Percentiles rank a stretch among this genome's conserved stretches.
phyloP scores from a whole-genome alignment of 768 basidiomycete species.

The Mycena maculata region DNA sequence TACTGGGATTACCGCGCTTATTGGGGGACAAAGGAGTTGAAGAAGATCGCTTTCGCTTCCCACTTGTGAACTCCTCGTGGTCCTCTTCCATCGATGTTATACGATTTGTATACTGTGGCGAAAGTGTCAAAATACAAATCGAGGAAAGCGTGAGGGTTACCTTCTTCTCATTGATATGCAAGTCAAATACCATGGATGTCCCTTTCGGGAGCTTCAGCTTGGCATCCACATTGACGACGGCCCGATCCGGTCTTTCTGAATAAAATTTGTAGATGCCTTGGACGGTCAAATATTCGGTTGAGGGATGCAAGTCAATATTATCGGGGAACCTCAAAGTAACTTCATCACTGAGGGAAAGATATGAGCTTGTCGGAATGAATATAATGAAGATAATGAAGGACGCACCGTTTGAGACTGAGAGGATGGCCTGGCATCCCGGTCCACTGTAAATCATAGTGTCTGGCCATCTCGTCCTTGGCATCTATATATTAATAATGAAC shows the following conservation, averaged over 20 bases:
- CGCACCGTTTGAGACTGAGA: not conserved
- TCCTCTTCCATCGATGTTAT: not conserved
- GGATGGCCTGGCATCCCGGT: not conserved
- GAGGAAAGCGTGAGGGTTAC: not conserved
- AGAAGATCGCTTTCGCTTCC: not conserved
- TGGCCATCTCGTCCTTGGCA: not conserved
- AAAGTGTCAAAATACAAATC: not conserved
- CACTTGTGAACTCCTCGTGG: not conserved
- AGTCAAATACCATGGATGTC: not conserved
- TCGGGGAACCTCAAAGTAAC: not conserved
- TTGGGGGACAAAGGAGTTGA: not conserved
- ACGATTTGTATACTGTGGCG: not conserved
- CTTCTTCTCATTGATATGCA: not conserved
- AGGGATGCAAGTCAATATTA: not conserved
- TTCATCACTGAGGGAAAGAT: not conserved
- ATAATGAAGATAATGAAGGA: not conserved
- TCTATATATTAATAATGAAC: not conserved
- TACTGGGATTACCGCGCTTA: not conserved
- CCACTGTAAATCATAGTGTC: not conserved
- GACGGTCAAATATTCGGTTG: slow-evolving; percentile 1
- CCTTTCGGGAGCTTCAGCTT: slow-evolving; percentile 17
- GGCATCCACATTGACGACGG: not conserved
- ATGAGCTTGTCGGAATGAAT: not conserved
- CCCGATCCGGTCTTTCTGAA: not conserved
- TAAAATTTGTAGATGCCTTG: slow-evolving; percentile 4